Evolutionary conservation across 2,329 filamentous ascomycete species (phyloP).

Genomic region (Pochonia chlamydosporia): DNA sequence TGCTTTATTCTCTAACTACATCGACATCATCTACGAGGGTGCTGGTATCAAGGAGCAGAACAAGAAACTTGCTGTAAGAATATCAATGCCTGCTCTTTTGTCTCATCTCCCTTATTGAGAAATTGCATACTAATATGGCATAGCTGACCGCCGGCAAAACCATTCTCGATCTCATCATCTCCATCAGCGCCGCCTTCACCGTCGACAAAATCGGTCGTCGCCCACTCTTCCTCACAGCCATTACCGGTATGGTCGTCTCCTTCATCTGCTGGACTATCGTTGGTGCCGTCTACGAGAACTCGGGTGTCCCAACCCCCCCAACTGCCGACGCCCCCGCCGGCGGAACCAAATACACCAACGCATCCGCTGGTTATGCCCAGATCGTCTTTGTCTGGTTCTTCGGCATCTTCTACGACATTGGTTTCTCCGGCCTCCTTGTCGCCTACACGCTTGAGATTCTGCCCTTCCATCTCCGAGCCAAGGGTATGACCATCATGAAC

Average conservation of each 20-base stretch:
- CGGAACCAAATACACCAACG: constrained; percentile 28
- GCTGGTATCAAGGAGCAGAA: constrained; percentile 54
- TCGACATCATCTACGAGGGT: constrained; percentile 54
- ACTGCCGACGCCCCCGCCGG: constrained; percentile 11
- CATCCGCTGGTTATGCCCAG: constrained; percentile 44
- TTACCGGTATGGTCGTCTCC: constrained; percentile 40
- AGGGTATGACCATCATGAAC: constrained; percentile 60
- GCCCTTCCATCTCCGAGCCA: constrained; percentile 52
- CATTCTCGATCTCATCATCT: constrained; percentile 52
- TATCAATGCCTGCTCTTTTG: constrained; percentile 1
- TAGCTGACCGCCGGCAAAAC: constrained; percentile 49
- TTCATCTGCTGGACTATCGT: constrained; percentile 46
- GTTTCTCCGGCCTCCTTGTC: constrained; percentile 52
- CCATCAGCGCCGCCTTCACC: constrained; percentile 44
- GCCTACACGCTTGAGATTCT: constrained; percentile 54
- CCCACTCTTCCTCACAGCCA: constrained; percentile 46
- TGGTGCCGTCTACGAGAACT: constrained; percentile 47
- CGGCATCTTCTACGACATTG: constrained; percentile 54
- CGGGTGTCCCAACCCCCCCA: constrained; percentile 11
- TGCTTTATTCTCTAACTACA: constrained; percentile 62
- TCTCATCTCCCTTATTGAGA: neutral
- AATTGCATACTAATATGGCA: too few relatives aligned
- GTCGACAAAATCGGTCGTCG: constrained; percentile 47
- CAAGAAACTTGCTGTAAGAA: constrained; percentile 46
- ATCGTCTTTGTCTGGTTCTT: constrained; percentile 56